Evolutionary conservation across 805 yeast genomes (phyloP).

Genomic region (Maudiozyma turicensis): DNA sequence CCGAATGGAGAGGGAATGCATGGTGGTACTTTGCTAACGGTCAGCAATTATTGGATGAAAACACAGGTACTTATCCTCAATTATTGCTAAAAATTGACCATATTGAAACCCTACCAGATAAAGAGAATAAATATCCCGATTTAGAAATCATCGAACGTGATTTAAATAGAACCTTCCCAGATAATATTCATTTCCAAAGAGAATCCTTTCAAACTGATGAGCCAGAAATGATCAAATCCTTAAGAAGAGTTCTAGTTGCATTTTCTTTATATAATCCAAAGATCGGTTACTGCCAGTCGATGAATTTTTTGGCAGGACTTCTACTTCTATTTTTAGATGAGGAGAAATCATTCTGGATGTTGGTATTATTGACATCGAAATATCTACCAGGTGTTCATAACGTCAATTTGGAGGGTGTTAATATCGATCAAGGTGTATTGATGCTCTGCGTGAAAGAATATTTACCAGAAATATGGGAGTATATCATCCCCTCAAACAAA

Average conservation of each 20-base stretch:
- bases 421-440: conserved; percentile 87
- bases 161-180: conserved; percentile 89
- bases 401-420: conserved; percentile 84
- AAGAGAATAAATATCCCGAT: conserved; percentile 33
- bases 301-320: conserved; percentile 86
- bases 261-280: conserved; percentile 80
- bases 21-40: conserved; percentile 96
- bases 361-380: conserved; percentile 77
- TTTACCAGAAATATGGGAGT: conserved; percentile 71
- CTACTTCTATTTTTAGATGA: conserved; percentile 78
- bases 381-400: conserved; percentile 90
- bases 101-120: conserved; percentile 5
- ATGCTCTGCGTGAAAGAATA: conserved; percentile 80
- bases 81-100: conserved; percentile 53
- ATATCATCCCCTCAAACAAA: conserved; percentile 27
- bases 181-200: conserved; percentile 68
- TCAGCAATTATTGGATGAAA: conserved; percentile 54
- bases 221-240: conserved; percentile 53
- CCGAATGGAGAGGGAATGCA: conserved; percentile 94
- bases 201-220: conserved; percentile 33
- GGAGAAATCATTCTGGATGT: conserved; percentile 91
- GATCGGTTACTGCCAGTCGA: conserved; percentile 92
- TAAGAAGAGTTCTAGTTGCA: conserved; percentile 73
- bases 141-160: conserved; percentile 92
- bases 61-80: conserved; percentile 64